These are phyloP conservation scores for Podospora bellae-mahoneyi DNA, from an alignment of 495 filamentous ascomycete genomes.

Conservation along the genomic window DNA sequence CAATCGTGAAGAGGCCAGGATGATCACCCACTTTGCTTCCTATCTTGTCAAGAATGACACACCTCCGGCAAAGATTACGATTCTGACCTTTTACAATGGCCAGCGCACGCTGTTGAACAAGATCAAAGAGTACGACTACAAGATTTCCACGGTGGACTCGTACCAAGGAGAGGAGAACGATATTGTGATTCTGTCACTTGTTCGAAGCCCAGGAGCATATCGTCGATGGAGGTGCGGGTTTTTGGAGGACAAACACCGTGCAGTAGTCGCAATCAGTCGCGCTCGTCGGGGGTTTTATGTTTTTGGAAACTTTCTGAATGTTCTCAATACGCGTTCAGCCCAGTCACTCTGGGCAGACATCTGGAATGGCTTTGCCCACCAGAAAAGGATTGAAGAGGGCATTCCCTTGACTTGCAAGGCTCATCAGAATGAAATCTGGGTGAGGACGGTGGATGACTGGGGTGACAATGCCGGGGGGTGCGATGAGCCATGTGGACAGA, in stretches of 20 bases:
- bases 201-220: slow-evolving; percentile 54
- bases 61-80: slow-evolving; percentile 60
- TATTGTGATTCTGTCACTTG: slow-evolving; percentile 77
- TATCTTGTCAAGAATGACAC: slow-evolving; percentile 71
- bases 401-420: slow-evolving; percentile 42
- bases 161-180: slow-evolving; percentile 97
- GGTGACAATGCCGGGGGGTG: slow-evolving; percentile 60
- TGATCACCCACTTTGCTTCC: slow-evolving; percentile 69
- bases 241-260: slow-evolving; percentile 68
- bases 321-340: slow-evolving; percentile 40
- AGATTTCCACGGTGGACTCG: slow-evolving; percentile 82
- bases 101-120: slow-evolving; percentile 64
- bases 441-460: slow-evolving; percentile 50
- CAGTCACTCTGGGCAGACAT: slow-evolving; percentile 42
- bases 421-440: slow-evolving; percentile 35
- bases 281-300: slow-evolving; percentile 83
- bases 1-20: slow-evolving; percentile 72
- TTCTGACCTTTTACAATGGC: slow-evolving; percentile 90
- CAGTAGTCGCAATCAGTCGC: slow-evolving; percentile 85
- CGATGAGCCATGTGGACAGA: slow-evolving; percentile 45
- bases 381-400: slow-evolving; percentile 21
- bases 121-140: slow-evolving; percentile 39
- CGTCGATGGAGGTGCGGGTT: slow-evolving; percentile 58
- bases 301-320: slow-evolving; percentile 69
- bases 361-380: slow-evolving; percentile 28